phyloP scores from a whole-genome alignment of 345 rosid genomes.

The Capsella bursapastoris region DNA sequence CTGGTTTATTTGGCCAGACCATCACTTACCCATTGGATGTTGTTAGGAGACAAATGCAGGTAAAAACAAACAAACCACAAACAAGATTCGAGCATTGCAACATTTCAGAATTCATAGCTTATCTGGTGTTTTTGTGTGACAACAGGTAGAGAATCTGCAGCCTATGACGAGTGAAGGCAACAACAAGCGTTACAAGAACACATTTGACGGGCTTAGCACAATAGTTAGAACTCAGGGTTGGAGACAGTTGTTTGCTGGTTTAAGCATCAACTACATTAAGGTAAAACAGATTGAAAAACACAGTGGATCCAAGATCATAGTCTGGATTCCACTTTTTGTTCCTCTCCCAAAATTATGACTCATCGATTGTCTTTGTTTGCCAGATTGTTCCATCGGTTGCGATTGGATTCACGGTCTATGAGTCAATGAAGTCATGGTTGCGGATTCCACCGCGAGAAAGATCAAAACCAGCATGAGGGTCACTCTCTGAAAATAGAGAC shows the following conservation, averaged over 20 bases:
- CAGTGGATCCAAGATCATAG: background rate
- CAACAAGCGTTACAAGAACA: constrained; percentile 64
- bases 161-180: constrained; percentile 56
- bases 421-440: constrained; percentile 87
- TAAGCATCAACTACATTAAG: constrained; percentile 95
- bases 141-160: constrained; percentile 80
- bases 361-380: background rate
- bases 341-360: background rate
- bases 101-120: constrained; percentile 15
- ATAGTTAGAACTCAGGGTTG: constrained; percentile 84
- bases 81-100: constrained; percentile 7
- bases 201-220: constrained; percentile 69
- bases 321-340: background rate
- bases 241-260: constrained; percentile 94
- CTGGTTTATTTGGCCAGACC: constrained; percentile 95
- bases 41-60: constrained; percentile 99
- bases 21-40: constrained; percentile 95
- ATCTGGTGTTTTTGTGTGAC: constrained; percentile 6
- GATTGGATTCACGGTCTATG: constrained; percentile 89
- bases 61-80: constrained; percentile 28
- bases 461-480: constrained; percentile 41
- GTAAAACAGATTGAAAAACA: constrained; percentile 40
- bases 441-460: constrained; percentile 81
- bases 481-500: constrained; percentile 11
- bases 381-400: constrained; percentile 99